Evolutionary conservation across 345 rosid genomes (phyloP).

Genomic region (Eucalyptus dawsonii): DNA sequence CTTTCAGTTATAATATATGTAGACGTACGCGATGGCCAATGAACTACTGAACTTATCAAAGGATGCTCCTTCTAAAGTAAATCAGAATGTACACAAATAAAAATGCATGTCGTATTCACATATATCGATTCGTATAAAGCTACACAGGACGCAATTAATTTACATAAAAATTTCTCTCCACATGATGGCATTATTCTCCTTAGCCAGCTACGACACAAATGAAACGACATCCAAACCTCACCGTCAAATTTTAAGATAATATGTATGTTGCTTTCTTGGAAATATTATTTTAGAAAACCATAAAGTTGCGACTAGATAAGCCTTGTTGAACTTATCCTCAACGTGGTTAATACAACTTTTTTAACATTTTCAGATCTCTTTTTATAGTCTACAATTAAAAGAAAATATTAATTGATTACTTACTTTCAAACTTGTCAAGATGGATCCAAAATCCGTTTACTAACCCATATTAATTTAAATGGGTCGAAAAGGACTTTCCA

Average conservation of each 20-base stretch:
- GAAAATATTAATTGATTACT: background rate
- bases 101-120: background rate
- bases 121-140: background rate
- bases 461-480: background rate
- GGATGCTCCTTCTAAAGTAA: background rate
- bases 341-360: background rate
- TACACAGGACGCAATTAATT: background rate
- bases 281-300: background rate
- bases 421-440: background rate
- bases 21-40: background rate
- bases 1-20: background rate
- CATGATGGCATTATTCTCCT: background rate
- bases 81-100: background rate
- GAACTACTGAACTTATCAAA: background rate
- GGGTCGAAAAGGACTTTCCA: background rate
- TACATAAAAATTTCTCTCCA: background rate
- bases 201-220: background rate
- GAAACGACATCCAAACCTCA: background rate
- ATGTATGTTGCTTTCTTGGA: background rate
- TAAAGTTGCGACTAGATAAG: background rate
- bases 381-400: background rate
- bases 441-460: background rate
- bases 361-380: background rate
- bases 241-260: background rate
- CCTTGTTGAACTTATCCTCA: background rate